Evolutionary conservation across 148 eudicot species (phyloP), one percentile per base, ranked within the genome.

Genomic region (Drosera capensis): DNA sequence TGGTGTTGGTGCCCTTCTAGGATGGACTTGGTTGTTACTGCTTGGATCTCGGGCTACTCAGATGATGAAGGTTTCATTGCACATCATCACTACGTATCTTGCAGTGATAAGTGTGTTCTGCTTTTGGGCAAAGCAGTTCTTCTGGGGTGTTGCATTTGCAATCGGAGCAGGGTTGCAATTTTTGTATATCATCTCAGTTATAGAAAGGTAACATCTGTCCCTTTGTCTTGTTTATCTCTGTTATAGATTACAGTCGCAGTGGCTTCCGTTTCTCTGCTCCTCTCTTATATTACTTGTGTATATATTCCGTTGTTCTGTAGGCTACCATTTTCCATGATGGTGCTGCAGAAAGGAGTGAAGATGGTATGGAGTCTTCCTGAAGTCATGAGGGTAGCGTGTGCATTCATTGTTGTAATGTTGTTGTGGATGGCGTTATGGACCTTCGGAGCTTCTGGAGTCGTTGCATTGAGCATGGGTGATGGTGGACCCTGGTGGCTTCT

Each of bases 401-500:
- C 66, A 21, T 86, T 73, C 57, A 78, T 72, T 60, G 15, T 86
- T 35, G 77, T 81, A 40, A 86, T 81, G 84, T 81, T 86, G 59
- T 36, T 55, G 36, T 86, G 96, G 96, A 77, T 86, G 62, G 71
- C 72, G 13, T 52, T 86, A 25, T 86, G 96, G 96, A 81, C 96
- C 23, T 86, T 86, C 46, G 96, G 96, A 54, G 87, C 77, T 35
- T 78, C 96, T 63, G 96, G 93, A 23, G 79, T 86, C 59, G 87
- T 86, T 49, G 96, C 97, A 56, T 78, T 78, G 59, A 77, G 84
- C 61, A 48, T 84, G 46, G 79, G 84, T 34, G 97, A 80, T 46
- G 46, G 80, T 54, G 87, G 95, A 54, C 74, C 81, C 55, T 90
- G 97, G 97, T 84, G 86, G 92, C 81, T 90, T 64, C 97, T 90